phyloP scores from a whole-genome alignment of 2,329 filamentous ascomycete genomes.

The Penicillium sp. region DNA sequence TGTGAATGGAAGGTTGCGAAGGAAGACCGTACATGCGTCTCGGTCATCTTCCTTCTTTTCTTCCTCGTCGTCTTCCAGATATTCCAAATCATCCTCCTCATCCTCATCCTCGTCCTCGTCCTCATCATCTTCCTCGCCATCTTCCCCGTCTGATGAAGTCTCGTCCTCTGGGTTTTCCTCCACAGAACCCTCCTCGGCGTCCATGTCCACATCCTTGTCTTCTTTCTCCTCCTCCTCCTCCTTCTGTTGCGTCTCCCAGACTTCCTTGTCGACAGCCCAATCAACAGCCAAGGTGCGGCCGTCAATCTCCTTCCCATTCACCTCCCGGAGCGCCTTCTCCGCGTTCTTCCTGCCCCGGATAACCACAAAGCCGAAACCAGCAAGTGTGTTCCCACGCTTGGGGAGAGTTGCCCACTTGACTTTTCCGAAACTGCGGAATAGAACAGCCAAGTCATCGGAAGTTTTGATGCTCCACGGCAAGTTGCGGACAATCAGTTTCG shows the following conservation, averaged over 20 bases:
- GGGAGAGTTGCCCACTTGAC: slow-evolving; percentile 83
- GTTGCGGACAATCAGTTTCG: slow-evolving; percentile 85
- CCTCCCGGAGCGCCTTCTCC: slow-evolving; percentile 72
- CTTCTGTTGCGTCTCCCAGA: slow-evolving; percentile 66
- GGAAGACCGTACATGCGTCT: slow-evolving; percentile 75
- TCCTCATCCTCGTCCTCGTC: slow-evolving; percentile 5
- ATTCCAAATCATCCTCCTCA: slow-evolving; percentile 30
- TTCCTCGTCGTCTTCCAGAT: slow-evolving; percentile 43
- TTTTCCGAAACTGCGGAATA: slow-evolving; percentile 87
- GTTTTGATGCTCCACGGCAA: slow-evolving; percentile 93
- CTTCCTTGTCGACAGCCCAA: slow-evolving; percentile 89
- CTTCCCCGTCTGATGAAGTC: slow-evolving; percentile 4
- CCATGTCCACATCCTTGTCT: slow-evolving; percentile 49
- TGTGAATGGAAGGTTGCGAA: slow-evolving; percentile 90
- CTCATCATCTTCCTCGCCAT: slow-evolving; percentile 8
- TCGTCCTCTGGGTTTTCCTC: slow-evolving; percentile 22
- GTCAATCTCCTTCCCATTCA: slow-evolving; percentile 88
- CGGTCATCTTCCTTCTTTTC: slow-evolving; percentile 46
- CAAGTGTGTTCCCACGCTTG: slow-evolving; percentile 63
- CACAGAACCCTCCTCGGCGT: slow-evolving; percentile 51
- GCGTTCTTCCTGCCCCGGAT: slow-evolving; percentile 85
- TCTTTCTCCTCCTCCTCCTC: slow-evolving; percentile 31
- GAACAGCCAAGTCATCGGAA: slow-evolving; percentile 67
- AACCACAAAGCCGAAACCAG: slow-evolving; percentile 90
- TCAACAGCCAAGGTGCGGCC: slow-evolving; percentile 87